Conservation (phyloP, 805 yeast species). For the Wickerhamomyces bovis region DNA sequence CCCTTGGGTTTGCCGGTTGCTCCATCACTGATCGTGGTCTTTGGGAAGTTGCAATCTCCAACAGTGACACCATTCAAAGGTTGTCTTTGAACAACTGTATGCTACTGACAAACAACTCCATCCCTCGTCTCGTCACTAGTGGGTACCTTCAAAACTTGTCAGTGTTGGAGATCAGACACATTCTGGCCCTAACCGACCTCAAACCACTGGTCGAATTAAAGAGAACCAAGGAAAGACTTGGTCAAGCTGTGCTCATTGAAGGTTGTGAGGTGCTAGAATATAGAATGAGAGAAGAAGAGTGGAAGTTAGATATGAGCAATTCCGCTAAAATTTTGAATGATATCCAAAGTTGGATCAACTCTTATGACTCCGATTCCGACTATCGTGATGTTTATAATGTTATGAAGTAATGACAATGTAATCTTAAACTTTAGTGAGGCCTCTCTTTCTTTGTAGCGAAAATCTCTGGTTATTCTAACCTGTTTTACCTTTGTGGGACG, state of each 20-base stretch:
- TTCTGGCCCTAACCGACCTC: conserved; percentile 50
- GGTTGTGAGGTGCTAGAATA: conserved; percentile 67
- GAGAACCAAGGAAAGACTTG: conserved; percentile 27
- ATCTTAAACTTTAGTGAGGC: too few species aligned
- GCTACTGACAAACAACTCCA: conserved; percentile 47
- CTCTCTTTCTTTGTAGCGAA: too few species aligned
- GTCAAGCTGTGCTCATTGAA: conserved; percentile 52
- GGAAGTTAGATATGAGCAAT: conserved; percentile 47
- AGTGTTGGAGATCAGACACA: conserved; percentile 72
- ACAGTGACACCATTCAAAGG: conserved; percentile 49
- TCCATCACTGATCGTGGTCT: conserved; percentile 66
- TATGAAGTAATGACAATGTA: not conserved
- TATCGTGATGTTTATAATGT: not conserved
- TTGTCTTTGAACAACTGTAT: conserved; percentile 73
- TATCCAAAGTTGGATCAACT: conserved; percentile 58
- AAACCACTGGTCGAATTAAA: conserved; percentile 66
- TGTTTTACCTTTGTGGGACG: too few species aligned
- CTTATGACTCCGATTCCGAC: conserved; percentile 33
- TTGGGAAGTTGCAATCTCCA: conserved; percentile 67
- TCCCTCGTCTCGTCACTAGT: conserved; percentile 41
- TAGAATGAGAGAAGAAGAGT: conserved; percentile 55
- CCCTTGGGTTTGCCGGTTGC: conserved; percentile 90
- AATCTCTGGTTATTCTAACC: too few species aligned
- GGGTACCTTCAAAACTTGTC: conserved; percentile 53
- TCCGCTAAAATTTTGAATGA: conserved; percentile 57